These are phyloP conservation scores for Dissophora globulifera DNA, from an alignment of 192 early-diverging fungal species.

Conservation along the genomic window DNA sequence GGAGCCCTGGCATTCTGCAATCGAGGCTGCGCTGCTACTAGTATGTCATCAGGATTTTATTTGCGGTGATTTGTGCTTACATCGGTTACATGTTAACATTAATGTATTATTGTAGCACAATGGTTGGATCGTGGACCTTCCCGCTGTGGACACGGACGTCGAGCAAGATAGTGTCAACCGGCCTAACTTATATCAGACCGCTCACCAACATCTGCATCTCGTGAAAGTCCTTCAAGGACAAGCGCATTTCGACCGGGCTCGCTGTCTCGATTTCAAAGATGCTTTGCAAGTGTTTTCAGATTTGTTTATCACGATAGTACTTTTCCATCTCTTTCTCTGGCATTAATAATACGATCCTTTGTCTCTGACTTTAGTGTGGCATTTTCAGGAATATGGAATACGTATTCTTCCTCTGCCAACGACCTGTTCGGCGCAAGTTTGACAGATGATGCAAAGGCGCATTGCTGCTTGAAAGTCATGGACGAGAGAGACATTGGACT, in stretches of 20 bases:
- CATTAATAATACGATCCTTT: neutral
- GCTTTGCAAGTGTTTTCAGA: slow-evolving; percentile 12
- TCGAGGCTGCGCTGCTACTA: neutral
- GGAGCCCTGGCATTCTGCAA: slow-evolving; percentile 16
- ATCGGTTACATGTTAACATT: neutral
- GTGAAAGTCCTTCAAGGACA: neutral
- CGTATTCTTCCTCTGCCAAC: slow-evolving; percentile 4
- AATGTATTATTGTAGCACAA: neutral
- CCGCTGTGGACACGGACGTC: neutral
- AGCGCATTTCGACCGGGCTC: slow-evolving; percentile 1
- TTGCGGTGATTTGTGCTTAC: neutral
- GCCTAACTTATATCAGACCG: slow-evolving; percentile 1
- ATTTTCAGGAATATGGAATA: slow-evolving; percentile 11
- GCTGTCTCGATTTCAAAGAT: slow-evolving; percentile 12
- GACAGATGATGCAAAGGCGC: neutral
- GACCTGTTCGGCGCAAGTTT: neutral
- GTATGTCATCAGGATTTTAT: neutral
- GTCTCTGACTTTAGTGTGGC: neutral
- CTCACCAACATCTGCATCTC: slow-evolving; percentile 1
- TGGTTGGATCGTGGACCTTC: slow-evolving; percentile 16
- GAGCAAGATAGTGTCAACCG: neutral
- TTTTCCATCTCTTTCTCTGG: neutral
- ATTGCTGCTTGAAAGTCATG: slow-evolving; percentile 2
- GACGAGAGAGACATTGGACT: neutral
- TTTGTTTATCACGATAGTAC: neutral